These are phyloP conservation scores for Santalum album DNA, from an alignment of 164 flowering plant genomes.

Conservation along the genomic window DNA sequence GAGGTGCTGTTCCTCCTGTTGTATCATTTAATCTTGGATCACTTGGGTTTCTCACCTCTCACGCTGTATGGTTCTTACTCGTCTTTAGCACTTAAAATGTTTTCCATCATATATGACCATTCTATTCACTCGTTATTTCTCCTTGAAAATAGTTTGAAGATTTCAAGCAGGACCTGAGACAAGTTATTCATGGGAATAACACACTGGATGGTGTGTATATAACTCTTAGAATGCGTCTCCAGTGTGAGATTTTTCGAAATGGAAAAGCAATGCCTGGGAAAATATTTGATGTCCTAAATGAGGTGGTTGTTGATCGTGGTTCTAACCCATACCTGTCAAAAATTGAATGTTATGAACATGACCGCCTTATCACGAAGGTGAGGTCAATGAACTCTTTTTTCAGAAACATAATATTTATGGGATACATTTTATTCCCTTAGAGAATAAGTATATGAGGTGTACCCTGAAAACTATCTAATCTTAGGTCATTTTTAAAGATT, in stretches of 20 bases:
- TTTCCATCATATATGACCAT: background rate
- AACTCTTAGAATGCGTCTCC: constrained; percentile 91
- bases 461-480: too few relatives aligned
- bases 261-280: constrained; percentile 96
- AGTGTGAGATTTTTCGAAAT: constrained; percentile 85
- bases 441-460: too few relatives aligned
- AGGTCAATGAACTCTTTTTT: constrained; percentile 7
- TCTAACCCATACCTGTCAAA: constrained; percentile 98
- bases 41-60: constrained; percentile 98
- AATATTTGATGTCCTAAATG: constrained; percentile 89
- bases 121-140: constrained; percentile 5
- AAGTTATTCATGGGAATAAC: constrained; percentile 85
- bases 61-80: constrained; percentile 43
- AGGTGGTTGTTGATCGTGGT: constrained; percentile 95
- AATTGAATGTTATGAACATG: constrained; percentile 93
- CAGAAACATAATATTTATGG: too few relatives aligned
- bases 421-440: too few relatives aligned
- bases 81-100: background rate
- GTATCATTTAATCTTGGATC: constrained; percentile 99
- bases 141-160: constrained; percentile 59
- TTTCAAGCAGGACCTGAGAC: constrained; percentile 68
- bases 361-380: constrained; percentile 93
- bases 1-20: constrained; percentile 94
- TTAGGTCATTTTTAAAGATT: too few relatives aligned
- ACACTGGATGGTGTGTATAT: constrained; percentile 90